Conservation (phyloP, 768 basidiomycete genomes). For the Trametes villosa region DNA sequence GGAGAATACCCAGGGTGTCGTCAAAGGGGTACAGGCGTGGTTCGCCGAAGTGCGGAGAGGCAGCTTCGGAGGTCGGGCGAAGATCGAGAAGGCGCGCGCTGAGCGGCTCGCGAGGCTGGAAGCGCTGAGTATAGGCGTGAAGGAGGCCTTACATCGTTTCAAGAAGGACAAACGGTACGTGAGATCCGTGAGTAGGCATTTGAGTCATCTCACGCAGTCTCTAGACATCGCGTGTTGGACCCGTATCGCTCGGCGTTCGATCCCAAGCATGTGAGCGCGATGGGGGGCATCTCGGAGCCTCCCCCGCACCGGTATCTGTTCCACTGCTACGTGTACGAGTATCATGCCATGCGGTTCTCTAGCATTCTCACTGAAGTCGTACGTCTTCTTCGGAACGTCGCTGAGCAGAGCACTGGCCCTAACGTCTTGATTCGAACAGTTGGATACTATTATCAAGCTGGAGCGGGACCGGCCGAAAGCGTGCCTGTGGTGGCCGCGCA, state of each 20-base stretch:
- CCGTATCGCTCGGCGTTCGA: conserved; percentile 62
- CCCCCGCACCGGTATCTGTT: conserved; percentile 75
- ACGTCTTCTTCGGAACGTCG: conserved; percentile 12
- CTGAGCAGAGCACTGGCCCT: background rate
- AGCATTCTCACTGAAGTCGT: conserved; percentile 40
- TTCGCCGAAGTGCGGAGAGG: conserved; percentile 43
- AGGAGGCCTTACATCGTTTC: conserved; percentile 49
- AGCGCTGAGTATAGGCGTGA: conserved; percentile 42
- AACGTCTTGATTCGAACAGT: conserved; percentile 42
- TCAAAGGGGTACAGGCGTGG: conserved; percentile 55
- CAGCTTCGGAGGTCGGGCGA: conserved; percentile 40
- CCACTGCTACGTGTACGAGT: conserved; percentile 75
- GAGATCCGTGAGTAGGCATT: background rate
- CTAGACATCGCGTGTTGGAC: conserved; percentile 56
- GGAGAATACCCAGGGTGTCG: conserved; percentile 42
- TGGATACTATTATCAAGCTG: conserved; percentile 58
- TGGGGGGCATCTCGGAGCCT: conserved; percentile 41
- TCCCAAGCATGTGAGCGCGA: conserved; percentile 33
- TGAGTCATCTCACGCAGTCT: background rate
- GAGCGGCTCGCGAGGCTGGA: conserved; percentile 44
- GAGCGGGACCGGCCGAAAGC: conserved; percentile 50
- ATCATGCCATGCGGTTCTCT: conserved; percentile 48
- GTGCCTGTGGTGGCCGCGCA: conserved; percentile 62
- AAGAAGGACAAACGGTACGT: conserved; percentile 53
- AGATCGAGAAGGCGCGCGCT: conserved; percentile 36